phyloP scores from a whole-genome alignment of 2,329 filamentous ascomycete genomes.

The Aspergillus neoniger region DNA sequence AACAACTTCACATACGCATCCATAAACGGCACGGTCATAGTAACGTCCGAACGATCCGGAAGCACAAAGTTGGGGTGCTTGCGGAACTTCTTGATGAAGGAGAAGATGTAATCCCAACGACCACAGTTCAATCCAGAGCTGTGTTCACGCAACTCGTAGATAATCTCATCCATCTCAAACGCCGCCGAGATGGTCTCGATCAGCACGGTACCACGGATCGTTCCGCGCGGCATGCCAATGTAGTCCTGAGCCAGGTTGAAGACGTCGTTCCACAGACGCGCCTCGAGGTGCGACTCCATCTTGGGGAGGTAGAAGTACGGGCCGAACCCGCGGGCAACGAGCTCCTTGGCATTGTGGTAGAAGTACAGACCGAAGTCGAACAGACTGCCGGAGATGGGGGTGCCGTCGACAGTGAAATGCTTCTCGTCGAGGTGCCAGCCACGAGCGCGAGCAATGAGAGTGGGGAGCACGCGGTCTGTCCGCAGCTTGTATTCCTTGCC shows the following conservation, averaged over 20 bases:
- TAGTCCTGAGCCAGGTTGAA: constrained; percentile 97
- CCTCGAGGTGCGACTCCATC: constrained; percentile 97
- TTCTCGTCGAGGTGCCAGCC: constrained; percentile 99
- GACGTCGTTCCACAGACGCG: constrained; percentile 94
- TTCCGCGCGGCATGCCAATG: constrained; percentile 84
- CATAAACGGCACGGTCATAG: constrained; percentile 99
- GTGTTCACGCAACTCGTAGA: constrained; percentile 97
- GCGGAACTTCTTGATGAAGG: constrained; percentile 98
- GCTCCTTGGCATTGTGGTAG: constrained; percentile 94
- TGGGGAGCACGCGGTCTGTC: constrained; percentile 82
- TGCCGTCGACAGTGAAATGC: constrained; percentile 92
- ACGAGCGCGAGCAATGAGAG: constrained; percentile 88
- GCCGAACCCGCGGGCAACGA: constrained; percentile 78
- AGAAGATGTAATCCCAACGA: constrained; percentile 99
- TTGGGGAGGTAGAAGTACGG: constrained; percentile 99
- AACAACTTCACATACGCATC: constrained; percentile 93
- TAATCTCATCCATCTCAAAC: constrained; percentile 99
- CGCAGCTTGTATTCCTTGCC: constrained; percentile 97
- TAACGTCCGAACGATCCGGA: constrained; percentile 85
- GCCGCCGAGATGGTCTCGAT: constrained; percentile 98
- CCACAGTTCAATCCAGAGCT: constrained; percentile 96
- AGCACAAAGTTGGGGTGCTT: constrained; percentile 91
- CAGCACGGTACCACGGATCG: constrained; percentile 89
- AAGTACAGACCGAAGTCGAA: constrained; percentile 99
- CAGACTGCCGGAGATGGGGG: constrained; percentile 86